Percentiles rank a stretch among this genome's conserved stretches.
Evolutionary conservation across 2,329 filamentous ascomycete species (phyloP).

Genomic region (Colletotrichum lini): DNA sequence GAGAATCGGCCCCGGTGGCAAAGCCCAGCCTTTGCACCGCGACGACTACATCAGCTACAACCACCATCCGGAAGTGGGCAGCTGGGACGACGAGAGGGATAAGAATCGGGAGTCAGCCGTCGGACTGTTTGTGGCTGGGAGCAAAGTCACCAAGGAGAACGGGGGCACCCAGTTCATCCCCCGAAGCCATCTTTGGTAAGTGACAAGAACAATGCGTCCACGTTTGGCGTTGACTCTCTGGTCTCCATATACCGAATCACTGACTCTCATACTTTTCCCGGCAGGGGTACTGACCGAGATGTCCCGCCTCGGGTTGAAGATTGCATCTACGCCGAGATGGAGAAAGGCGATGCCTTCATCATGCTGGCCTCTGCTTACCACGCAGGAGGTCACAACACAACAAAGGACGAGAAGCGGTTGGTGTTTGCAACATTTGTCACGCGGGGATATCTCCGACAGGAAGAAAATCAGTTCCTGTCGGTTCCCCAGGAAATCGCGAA

Average conservation of each 20-base stretch:
- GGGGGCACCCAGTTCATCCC: constrained; percentile 51
- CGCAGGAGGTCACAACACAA: constrained; percentile 44
- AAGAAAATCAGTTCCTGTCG: constrained; percentile 32
- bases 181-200: constrained; percentile 47
- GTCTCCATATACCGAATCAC: background rate
- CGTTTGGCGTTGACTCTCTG: constrained; percentile 20
- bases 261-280: background rate
- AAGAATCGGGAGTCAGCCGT: constrained; percentile 45
- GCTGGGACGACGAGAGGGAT: constrained; percentile 34
- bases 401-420: constrained; percentile 40
- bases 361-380: constrained; percentile 46
- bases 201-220: background rate
- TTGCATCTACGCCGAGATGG: constrained; percentile 44
- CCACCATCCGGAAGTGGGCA: constrained; percentile 41
- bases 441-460: constrained; percentile 30
- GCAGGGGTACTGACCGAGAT: constrained; percentile 26
- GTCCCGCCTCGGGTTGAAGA: constrained; percentile 29
- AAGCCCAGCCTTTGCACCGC: constrained; percentile 48
- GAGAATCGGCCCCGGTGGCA: constrained; percentile 45
- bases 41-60: constrained; percentile 49
- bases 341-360: constrained; percentile 46
- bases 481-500: constrained; percentile 23
- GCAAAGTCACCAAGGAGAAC: constrained; percentile 48
- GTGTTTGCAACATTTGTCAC: constrained; percentile 31
- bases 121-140: constrained; percentile 49